Evolutionary conservation across 106 monocot genomes (phyloP).

Genomic region (Platanthera zijinensis): DNA sequence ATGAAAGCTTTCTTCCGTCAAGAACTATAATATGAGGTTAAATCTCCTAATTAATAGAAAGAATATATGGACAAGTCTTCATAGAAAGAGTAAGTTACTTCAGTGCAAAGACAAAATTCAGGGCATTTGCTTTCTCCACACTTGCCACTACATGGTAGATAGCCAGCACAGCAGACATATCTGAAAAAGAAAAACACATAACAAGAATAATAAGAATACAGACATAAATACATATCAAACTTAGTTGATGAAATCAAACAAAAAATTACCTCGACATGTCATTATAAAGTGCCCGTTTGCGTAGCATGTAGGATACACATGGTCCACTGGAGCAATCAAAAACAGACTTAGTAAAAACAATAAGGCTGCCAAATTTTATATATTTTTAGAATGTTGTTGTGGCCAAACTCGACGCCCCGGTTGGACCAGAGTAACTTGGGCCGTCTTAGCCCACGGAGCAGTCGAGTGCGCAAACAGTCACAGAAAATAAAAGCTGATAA

Average conservation of each 20-base stretch:
- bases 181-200: slow-evolving; percentile 21
- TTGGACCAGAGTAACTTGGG: no score
- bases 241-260: slow-evolving; percentile 1
- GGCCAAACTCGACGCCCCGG: no score
- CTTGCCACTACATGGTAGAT: slow-evolving; percentile 86
- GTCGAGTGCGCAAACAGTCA: no score
- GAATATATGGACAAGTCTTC: background rate
- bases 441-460: no score
- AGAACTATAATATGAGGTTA: background rate
- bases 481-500: no score
- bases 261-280: slow-evolving; percentile 89
- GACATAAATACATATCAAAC: background rate
- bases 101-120: slow-evolving; percentile 83
- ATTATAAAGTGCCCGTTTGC: slow-evolving; percentile 95
- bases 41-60: background rate
- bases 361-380: background rate
- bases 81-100: slow-evolving; percentile 34
- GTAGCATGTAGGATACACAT: slow-evolving; percentile 96
- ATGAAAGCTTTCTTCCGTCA: background rate
- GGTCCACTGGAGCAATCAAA: slow-evolving; percentile 47
- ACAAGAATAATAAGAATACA: background rate
- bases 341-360: background rate
- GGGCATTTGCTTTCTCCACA: slow-evolving; percentile 88
- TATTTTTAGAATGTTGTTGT: background rate
- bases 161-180: slow-evolving; percentile 94